Evolutionary conservation across 2,329 filamentous ascomycete species (phyloP).

Genomic region (Hysterium pulicare): DNA sequence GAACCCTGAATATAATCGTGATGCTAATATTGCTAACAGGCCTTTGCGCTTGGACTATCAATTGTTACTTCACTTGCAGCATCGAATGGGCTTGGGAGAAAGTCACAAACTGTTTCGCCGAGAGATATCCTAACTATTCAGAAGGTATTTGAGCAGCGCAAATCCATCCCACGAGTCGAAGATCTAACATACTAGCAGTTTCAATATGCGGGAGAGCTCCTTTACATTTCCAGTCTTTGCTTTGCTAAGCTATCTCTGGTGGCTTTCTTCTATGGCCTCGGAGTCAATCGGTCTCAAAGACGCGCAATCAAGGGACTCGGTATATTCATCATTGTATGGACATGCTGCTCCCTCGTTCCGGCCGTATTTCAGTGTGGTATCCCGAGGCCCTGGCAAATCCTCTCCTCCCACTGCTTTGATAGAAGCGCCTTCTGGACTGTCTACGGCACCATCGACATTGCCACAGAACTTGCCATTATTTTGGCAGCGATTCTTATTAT

Average conservation of each 20-base stretch:
- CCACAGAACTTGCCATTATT: conserved; percentile 28
- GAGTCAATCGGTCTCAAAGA: too few relatives aligned
- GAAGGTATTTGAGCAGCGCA: too few relatives aligned
- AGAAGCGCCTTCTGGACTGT: conserved; percentile 33
- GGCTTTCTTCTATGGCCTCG: too few relatives aligned
- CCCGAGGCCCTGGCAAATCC: conserved; percentile 27
- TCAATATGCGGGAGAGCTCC: too few relatives aligned
- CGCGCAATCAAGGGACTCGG: too few relatives aligned
- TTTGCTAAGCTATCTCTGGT: too few relatives aligned
- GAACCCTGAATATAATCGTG: neutral
- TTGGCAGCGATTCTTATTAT: conserved; percentile 30
- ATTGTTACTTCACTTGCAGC: conserved; percentile 19
- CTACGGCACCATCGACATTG: conserved; percentile 31
- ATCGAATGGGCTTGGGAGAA: conserved; percentile 14
- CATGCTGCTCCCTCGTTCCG: conserved; percentile 19
- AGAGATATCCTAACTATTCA: too few relatives aligned
- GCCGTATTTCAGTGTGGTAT: conserved; percentile 30
- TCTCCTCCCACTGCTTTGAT: conserved; percentile 25
- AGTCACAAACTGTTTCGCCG: too few relatives aligned
- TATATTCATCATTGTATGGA: conserved; percentile 26
- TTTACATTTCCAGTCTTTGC: too few relatives aligned
- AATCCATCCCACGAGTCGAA: too few relatives aligned
- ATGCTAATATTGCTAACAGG: conserved; percentile 7
- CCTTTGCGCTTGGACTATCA: conserved; percentile 26
- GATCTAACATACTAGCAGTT: too few relatives aligned